Evolutionary conservation across 2,329 filamentous ascomycete species (phyloP).

Genomic region (Metarhizium sp.): DNA sequence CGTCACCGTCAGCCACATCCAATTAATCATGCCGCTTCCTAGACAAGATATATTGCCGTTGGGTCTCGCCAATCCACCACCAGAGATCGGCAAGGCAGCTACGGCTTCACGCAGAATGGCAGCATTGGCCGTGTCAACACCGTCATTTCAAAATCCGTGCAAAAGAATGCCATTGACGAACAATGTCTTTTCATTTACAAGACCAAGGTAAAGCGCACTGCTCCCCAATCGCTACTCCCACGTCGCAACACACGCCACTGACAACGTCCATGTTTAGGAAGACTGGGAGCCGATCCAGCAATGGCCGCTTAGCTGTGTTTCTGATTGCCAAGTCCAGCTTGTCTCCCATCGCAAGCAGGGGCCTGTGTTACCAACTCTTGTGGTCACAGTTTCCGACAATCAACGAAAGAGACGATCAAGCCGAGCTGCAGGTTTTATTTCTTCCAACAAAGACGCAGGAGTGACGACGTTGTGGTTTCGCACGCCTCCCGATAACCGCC

Average conservation of each 20-base stretch:
- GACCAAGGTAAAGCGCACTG: constrained; percentile 33
- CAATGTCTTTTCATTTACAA: constrained; percentile 47
- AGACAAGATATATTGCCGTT: constrained; percentile 50
- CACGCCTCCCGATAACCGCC: constrained; percentile 39
- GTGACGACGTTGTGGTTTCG: constrained; percentile 48
- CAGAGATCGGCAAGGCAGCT: constrained; percentile 27
- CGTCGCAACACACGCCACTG: background rate
- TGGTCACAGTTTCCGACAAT: constrained; percentile 50
- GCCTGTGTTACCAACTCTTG: constrained; percentile 47
- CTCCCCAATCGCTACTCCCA: background rate
- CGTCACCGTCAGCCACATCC: background rate
- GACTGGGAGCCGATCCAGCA: constrained; percentile 46
- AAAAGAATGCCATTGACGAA: constrained; percentile 28
- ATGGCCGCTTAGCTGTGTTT: constrained; percentile 41
- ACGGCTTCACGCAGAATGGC: constrained; percentile 27
- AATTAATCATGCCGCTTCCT: background rate
- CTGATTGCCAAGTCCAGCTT: constrained; percentile 49
- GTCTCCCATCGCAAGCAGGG: constrained; percentile 54
- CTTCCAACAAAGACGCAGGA: constrained; percentile 38
- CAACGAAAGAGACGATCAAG: constrained; percentile 56
- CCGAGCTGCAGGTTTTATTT: constrained; percentile 46
- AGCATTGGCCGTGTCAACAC: constrained; percentile 29
- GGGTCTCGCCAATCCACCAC: constrained; percentile 25
- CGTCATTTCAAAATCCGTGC: constrained; percentile 25
- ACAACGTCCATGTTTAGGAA: constrained; percentile 22